phyloP scores from a whole-genome alignment of 2,329 filamentous ascomycete genomes.

The Claviceps purpurea region DNA sequence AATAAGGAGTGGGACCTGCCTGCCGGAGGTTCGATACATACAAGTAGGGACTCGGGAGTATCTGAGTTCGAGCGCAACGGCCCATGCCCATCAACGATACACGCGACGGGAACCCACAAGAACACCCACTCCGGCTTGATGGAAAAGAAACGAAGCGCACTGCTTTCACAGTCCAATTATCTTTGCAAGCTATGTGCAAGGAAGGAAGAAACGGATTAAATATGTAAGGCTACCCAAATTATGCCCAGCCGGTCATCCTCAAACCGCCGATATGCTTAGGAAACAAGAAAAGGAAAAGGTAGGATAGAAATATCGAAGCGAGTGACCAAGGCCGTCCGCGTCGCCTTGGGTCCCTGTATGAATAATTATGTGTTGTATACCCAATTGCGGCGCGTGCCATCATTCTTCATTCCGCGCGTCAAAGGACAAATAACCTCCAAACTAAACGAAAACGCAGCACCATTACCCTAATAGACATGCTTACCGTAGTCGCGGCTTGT shows the following conservation, averaged over 20 bases:
- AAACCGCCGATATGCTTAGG: slow-evolving; percentile 4
- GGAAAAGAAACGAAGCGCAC: not conserved
- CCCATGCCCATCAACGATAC: too few species aligned
- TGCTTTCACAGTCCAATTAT: not conserved
- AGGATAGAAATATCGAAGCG: slow-evolving; percentile 8
- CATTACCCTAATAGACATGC: not conserved
- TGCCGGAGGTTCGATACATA: too few species aligned
- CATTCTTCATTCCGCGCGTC: slow-evolving; percentile 2
- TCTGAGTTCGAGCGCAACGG: too few species aligned
- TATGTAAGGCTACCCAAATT: not conserved
- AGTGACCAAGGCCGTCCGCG: slow-evolving; percentile 14
- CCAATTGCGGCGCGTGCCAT: slow-evolving; percentile 8
- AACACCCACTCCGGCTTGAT: not conserved
- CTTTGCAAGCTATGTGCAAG: not conserved
- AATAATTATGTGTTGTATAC: slow-evolving; percentile 6
- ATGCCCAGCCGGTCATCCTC: slow-evolving; percentile 2
- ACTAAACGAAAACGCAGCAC: not conserved
- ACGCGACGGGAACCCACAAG: too few species aligned
- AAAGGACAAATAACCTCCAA: not conserved
- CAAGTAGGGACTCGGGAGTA: too few species aligned
- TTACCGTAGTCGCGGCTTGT: slow-evolving; percentile 3
- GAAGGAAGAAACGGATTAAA: slow-evolving; percentile 1
- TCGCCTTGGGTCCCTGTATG: slow-evolving; percentile 10
- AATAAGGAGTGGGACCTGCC: too few species aligned
- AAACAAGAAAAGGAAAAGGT: slow-evolving; percentile 2